Conservation (phyloP, 768 basidiomycete species). For the Asterophora parasitica region DNA sequence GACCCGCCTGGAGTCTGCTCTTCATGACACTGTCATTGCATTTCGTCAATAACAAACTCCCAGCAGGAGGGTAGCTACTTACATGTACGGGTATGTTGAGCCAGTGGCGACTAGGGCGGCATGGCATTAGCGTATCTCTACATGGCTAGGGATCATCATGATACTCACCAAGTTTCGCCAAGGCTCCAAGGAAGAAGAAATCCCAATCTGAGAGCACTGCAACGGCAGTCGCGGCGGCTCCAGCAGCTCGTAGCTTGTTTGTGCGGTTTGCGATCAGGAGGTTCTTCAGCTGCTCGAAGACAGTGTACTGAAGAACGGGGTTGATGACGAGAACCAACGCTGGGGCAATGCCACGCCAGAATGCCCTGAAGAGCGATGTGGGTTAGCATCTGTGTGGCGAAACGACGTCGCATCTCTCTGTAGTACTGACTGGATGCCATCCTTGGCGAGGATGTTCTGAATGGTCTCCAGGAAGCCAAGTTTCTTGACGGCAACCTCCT, state of each 20-base stretch:
- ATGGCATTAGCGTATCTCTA: too few species aligned
- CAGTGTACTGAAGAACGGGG: slow-evolving; percentile 91
- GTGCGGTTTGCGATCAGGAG: slow-evolving; percentile 61
- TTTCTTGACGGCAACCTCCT: slow-evolving; percentile 35
- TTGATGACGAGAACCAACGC: slow-evolving; percentile 93
- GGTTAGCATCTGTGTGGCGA: not conserved
- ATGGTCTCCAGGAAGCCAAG: slow-evolving; percentile 65
- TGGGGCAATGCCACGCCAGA: slow-evolving; percentile 92
- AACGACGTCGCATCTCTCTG: not conserved
- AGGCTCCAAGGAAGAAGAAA: slow-evolving; percentile 90
- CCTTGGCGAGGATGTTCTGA: slow-evolving; percentile 62
- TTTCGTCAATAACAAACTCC: not conserved
- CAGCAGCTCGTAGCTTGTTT: slow-evolving; percentile 43
- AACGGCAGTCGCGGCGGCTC: slow-evolving; percentile 36
- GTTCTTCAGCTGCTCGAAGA: slow-evolving; percentile 95
- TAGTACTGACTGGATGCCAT: slow-evolving; percentile 48
- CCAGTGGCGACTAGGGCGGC: slow-evolving; percentile 41
- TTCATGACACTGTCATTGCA: slow-evolving; percentile 60
- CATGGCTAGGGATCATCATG: too few species aligned
- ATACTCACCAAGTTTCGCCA: slow-evolving; percentile 91
- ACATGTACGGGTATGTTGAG: slow-evolving; percentile 48
- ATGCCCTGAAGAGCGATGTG: slow-evolving; percentile 40
- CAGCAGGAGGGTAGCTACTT: slow-evolving; percentile 10
- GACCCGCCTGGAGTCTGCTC: slow-evolving; percentile 74
- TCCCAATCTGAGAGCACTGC: slow-evolving; percentile 76